phyloP scores from a whole-genome alignment of 805 yeast genomes.

The Wickerhamomyces subpelliculosus region DNA sequence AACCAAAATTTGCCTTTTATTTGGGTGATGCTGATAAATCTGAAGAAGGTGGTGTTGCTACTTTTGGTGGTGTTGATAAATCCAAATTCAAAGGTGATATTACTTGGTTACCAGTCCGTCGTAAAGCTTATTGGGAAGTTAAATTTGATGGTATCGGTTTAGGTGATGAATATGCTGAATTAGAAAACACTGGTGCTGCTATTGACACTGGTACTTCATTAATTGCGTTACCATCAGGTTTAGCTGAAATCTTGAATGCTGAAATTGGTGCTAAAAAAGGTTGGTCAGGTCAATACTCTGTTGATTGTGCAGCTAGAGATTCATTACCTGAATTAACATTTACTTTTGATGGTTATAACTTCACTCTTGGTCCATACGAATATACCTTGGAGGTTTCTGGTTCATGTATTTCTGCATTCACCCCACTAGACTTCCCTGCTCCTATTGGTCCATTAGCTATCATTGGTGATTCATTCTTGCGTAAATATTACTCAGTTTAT shows the following conservation, averaged over 20 bases:
- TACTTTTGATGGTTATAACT: slow-evolving; percentile 84
- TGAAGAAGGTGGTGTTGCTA: slow-evolving; percentile 82
- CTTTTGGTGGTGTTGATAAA: slow-evolving; percentile 91
- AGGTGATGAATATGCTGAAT: slow-evolving; percentile 86
- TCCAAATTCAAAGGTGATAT: slow-evolving; percentile 73
- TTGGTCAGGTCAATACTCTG: slow-evolving; percentile 95
- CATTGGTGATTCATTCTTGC: slow-evolving; percentile 94
- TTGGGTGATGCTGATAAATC: slow-evolving; percentile 71
- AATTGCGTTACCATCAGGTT: slow-evolving; percentile 88
- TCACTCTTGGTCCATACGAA: slow-evolving; percentile 83
- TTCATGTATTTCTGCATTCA: slow-evolving; percentile 92
- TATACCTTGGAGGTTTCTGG: slow-evolving; percentile 94
- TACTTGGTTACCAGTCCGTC: slow-evolving; percentile 95
- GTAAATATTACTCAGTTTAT: slow-evolving; percentile 90
- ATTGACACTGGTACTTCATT: slow-evolving; percentile 98
- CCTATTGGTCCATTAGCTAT: slow-evolving; percentile 97
- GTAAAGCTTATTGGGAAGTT: slow-evolving; percentile 99
- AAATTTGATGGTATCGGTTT: slow-evolving; percentile 83
- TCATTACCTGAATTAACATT: slow-evolving; percentile 87
- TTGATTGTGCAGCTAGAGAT: slow-evolving; percentile 85
- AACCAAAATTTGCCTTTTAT: slow-evolving; percentile 82
- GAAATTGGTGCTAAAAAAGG: slow-evolving; percentile 96
- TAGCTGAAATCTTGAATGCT: slow-evolving; percentile 91
- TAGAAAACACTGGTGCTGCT: slow-evolving; percentile 87
- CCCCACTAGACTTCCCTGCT: slow-evolving; percentile 95